Evolutionary conservation across 2,329 filamentous ascomycete species (phyloP).

Genomic region (Aspergillus neoniger): DNA sequence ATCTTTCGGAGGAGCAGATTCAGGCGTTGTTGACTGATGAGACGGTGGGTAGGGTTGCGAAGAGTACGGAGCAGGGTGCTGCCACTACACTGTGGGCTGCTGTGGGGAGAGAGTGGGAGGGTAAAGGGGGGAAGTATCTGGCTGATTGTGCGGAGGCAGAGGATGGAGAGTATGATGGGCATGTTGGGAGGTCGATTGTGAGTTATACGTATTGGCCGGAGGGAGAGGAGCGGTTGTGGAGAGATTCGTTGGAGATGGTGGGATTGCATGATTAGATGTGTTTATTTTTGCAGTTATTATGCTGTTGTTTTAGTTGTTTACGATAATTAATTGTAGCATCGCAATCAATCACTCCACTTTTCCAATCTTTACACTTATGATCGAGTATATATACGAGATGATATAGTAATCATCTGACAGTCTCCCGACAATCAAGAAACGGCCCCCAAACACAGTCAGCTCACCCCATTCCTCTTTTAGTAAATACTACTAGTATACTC

Average conservation of each 20-base stretch:
- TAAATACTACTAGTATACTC: too few relatives aligned
- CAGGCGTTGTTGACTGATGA: slow-evolving; percentile 12
- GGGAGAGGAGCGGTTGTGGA: slow-evolving; percentile 35
- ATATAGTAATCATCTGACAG: too few relatives aligned
- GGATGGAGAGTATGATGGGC: slow-evolving; percentile 14
- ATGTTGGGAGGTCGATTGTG: slow-evolving; percentile 18
- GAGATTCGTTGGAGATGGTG: slow-evolving; percentile 29
- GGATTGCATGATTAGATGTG: slow-evolving; percentile 11
- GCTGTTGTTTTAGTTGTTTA: too few relatives aligned
- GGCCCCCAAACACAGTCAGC: too few relatives aligned
- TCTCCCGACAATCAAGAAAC: too few relatives aligned
- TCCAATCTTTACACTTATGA: too few relatives aligned
- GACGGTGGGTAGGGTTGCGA: slow-evolving; percentile 26
- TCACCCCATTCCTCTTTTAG: too few relatives aligned
- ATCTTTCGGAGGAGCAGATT: slow-evolving; percentile 4
- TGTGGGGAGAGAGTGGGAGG: background rate
- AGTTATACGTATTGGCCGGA: slow-evolving; percentile 30
- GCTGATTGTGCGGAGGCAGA: slow-evolving; percentile 29
- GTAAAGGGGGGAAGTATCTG: slow-evolving; percentile 39
- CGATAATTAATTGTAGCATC: too few relatives aligned
- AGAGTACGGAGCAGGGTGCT: slow-evolving; percentile 41
- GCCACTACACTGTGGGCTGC: slow-evolving; percentile 26
- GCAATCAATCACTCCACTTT: background rate
- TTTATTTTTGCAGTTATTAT: background rate
- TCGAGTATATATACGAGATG: too few relatives aligned